Evolutionary conservation across 2,329 filamentous ascomycete species (phyloP), one percentile per base, ranked within the genome.

Genomic region (Exutisphaerella laricina): DNA sequence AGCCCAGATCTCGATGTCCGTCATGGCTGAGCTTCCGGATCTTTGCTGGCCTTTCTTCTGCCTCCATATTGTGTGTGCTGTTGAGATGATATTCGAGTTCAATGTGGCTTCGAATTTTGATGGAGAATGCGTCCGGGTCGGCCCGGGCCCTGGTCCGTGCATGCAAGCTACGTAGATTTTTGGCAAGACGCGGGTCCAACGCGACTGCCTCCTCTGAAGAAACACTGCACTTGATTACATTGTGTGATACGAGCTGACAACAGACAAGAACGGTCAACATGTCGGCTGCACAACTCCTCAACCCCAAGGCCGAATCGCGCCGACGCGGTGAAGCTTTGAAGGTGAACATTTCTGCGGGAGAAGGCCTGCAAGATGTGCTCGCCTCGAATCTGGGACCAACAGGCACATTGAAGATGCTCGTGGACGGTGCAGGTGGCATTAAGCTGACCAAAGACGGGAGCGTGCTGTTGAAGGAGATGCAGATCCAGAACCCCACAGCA

Each of bases 371-470:
- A 55, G 67, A 72, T 64, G 92, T 98, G 40, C 77, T 98, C 65
- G 90, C 92, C 70, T 96, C 90, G 41, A 98, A 98, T 69, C 68
- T 98, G 57, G 92, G 92, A 59, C 92, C 92, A 44, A 78, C 86
- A 58, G 92, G 90, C 54, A 97, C 90, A 28, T 84, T 97, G 60
- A 97, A 97, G 75, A 97, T 97, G 90, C 66, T 81, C 59, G 78
- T 81, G 37, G 78, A 82, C 59, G 78, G 78, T 52, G 71, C 78
- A 48, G 78, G 78, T 57, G 72, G 67, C 80, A 98, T 98, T 73
- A 98, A 98, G 73, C 79, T 98, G 66, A 98, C 92, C 58, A 98
- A 98, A 70, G 92, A 98, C 71, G 92, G 92, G 65, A 96, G 94
- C 62, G 90, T 97, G 48, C 74, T 83, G 54, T 61, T 83, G 58